Percentiles rank a stretch among this genome's conserved stretches.
These are phyloP conservation scores for Lobosporangium transversale DNA, from an alignment of 192 early-diverging fungal species.

Conservation along the genomic window DNA sequence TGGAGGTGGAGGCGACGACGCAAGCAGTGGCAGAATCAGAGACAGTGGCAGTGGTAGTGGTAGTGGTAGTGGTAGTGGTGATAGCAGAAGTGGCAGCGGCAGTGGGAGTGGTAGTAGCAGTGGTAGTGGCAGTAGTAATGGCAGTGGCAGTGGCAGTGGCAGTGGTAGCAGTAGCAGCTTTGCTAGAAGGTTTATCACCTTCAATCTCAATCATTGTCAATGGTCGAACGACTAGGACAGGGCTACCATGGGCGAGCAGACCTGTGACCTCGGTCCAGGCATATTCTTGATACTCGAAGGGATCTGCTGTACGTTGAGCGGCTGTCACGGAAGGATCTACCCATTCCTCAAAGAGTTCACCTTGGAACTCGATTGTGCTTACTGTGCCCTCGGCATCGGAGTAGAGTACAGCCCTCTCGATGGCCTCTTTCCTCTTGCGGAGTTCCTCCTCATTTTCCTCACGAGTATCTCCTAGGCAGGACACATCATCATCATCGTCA, in stretches of 20 bases:
- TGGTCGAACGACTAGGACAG: slow-evolving; percentile 37
- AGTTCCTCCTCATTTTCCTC: slow-evolving; percentile 1
- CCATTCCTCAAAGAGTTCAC: slow-evolving; percentile 42
- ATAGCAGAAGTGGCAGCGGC: too few species aligned
- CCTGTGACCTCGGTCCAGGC: slow-evolving; percentile 39
- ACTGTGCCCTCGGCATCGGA: neutral
- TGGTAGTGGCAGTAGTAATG: neutral
- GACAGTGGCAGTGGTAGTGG: neutral
- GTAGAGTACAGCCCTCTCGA: neutral
- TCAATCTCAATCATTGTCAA: slow-evolving; percentile 20
- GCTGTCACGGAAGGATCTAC: slow-evolving; percentile 17
- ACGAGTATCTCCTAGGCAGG: neutral
- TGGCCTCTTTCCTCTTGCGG: neutral
- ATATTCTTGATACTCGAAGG: neutral
- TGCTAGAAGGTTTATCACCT: neutral
- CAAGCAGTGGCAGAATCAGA: neutral
- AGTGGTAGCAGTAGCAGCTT: neutral
- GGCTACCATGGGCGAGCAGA: slow-evolving; percentile 20
- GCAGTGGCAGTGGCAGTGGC: neutral
- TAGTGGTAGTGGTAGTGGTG: neutral
- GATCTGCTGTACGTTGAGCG: too few species aligned
- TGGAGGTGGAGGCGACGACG: neutral
- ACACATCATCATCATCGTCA: neutral
- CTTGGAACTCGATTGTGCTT: slow-evolving; percentile 39
- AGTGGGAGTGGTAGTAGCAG: too few species aligned